Percentiles rank a stretch among this genome's conserved stretches.
phyloP scores from a whole-genome alignment of 768 basidiomycete species.

The Mycena latifolia region DNA sequence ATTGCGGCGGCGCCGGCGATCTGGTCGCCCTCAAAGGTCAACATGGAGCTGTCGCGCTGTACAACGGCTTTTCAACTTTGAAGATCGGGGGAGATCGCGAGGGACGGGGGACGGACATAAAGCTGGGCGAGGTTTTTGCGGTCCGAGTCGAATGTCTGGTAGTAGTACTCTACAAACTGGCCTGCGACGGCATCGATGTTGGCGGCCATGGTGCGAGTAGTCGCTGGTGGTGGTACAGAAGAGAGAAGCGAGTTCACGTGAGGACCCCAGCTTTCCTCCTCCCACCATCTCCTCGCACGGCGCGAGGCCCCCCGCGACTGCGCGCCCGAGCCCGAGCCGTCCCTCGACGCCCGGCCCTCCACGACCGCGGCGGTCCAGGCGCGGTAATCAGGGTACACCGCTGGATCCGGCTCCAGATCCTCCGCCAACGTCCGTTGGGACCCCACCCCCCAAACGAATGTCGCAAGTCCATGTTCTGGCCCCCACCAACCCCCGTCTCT shows the following conservation, averaged over 20 bases:
- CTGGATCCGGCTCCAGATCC: constrained; percentile 21
- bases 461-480: constrained; percentile 59
- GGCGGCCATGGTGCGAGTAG: constrained; percentile 70
- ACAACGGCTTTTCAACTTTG: constrained; percentile 25
- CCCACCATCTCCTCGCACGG: constrained; percentile 8
- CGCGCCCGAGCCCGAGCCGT: constrained; percentile 58
- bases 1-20: constrained; percentile 70
- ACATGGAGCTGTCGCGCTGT: constrained; percentile 86
- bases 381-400: constrained; percentile 38
- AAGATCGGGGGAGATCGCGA: constrained; percentile 43
- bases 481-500: constrained; percentile 51
- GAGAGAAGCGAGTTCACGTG: too few species aligned
- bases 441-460: constrained; percentile 56
- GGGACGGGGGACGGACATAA: constrained; percentile 73
- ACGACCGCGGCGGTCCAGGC: constrained; percentile 82
- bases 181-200: constrained; percentile 79
- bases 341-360: constrained; percentile 60
- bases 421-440: constrained; percentile 3
- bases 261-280: not conserved
- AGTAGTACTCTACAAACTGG: constrained; percentile 89
- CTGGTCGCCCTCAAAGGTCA: constrained; percentile 80
- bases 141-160: constrained; percentile 77
- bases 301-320: constrained; percentile 65
- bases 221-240: too few species aligned
- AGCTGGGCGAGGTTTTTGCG: constrained; percentile 68